Conservation (phyloP, 192 early-diverging fungal genomes). For the Backusella tuberculispora region DNA sequence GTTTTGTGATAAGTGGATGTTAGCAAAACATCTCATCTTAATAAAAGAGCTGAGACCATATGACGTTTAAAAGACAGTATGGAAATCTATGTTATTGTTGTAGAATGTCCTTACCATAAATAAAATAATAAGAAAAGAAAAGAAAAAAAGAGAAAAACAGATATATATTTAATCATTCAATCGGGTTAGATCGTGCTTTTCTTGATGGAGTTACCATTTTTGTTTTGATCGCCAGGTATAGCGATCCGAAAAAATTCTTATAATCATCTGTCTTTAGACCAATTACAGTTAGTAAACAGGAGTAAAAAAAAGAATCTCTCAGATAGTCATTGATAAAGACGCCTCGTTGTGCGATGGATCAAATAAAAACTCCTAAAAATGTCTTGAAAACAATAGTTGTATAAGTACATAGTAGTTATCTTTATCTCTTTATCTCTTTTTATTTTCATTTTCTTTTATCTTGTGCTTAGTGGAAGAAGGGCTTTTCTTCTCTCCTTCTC, state of each 20-base stretch:
- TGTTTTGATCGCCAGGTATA: not conserved
- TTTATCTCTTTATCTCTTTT: too few relatives aligned
- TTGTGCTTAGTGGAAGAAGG: too few relatives aligned
- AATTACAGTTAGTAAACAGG: not conserved
- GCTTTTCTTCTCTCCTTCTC: not conserved
- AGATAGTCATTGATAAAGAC: too few relatives aligned
- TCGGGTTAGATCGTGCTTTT: not conserved
- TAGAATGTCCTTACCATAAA: not conserved
- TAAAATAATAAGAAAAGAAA: not conserved
- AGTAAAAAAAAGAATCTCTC: not conserved
- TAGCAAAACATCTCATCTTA: not conserved
- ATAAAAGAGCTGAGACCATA: not conserved
- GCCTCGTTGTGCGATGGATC: not conserved
- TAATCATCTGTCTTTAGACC: not conserved
- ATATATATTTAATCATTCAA: not conserved
- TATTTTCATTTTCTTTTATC: not conserved
- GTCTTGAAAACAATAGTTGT: not conserved
- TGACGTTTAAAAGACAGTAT: not conserved
- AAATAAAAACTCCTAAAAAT: constrained; percentile 2
- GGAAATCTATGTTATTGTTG: not conserved
- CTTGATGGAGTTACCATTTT: not conserved
- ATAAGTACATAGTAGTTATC: not conserved
- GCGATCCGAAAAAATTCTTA: not conserved
- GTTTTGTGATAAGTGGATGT: not conserved
- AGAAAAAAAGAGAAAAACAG: not conserved